Evolutionary conservation across 2,329 filamentous ascomycete genomes (phyloP), one percentile per base, ranked within the genome.

Genomic region (Botrytis aclada): DNA sequence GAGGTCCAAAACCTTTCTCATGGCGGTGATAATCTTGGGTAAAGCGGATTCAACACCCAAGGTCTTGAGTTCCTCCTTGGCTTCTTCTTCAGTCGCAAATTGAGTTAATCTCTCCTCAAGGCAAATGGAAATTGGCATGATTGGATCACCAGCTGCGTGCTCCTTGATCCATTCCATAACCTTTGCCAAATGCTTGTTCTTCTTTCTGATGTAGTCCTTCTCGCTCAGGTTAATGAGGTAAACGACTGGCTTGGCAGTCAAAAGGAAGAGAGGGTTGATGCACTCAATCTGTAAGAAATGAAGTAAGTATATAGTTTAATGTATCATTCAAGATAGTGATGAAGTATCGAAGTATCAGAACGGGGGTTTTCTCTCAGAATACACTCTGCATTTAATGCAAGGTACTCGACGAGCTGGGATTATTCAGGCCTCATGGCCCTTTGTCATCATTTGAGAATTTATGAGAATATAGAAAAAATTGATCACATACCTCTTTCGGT

Each of bases 381-480:
- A 87, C 87, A 87, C 92, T 93, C 92, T 87, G 88, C 88, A 90
- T 93, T 89, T 84, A 85, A 85, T 84, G 85, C 88, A 90, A 93
- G 92, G 89, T 88, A 89, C 91, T 98, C 95, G 92, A 97, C 92
- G 96, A 99, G 96, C 96, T 99, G 96, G 96, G 96, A 93, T 97
- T 95, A 93, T 80, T 94, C 92, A 92, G 95, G 94, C 93, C 88
- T 84, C 86, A 86, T 88, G 90, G 93, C 94, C 96, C 92, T 97
- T 97, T 92, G 91, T 98, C 96, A 98, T 98, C 96, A 97, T 91
- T 80, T 82, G 85, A 89, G 80, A 25, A 78, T 73, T 73, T 60
- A 72, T 72, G 74, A 78, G n/a, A 18, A 74, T 9, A 75, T 76
- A 78, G 71, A 60, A 74, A 76, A 76, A 77, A 79, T 76, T 45